Base-by-base conservation (phyloP, 1,284 basidiomycete genomes). In the Leccinum ponderosum region DNA sequence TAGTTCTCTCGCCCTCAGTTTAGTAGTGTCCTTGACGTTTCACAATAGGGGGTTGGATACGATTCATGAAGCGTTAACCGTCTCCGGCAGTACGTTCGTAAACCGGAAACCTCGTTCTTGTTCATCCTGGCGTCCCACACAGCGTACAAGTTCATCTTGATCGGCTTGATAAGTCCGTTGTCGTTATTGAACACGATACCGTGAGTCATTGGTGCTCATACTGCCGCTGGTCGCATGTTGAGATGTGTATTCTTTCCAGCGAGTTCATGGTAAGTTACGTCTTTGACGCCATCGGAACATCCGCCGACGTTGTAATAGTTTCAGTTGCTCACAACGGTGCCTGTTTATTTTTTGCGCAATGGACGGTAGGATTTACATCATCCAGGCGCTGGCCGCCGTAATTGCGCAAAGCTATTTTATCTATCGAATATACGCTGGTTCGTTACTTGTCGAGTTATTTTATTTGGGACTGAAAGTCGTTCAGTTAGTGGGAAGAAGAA, bases 131-230 rank as follows among this genome's bases (percentile, higher is more conserved):
- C 12, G 3, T 15, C 2, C 7, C 7, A 6, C 12, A 37, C n/a
- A 68, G 66, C 17, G 2, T 70, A 67, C 52, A 68, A 69, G 25
- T 59, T 52, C 42, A 53, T 69, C 2, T 29, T 65, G 20, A 48
- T 12, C 20, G 55, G 53, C 7, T 11, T 70, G 27, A 3, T 1
- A 14, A 17, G 54, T 47, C 55, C 53, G 22, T 42, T 14, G 1
- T 31, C 56, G 7, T 2, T 44, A 1, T 20, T 22, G 2, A 3
- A 20, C 1, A 25, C 3, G 3, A 6, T 8, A 31, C 48, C 56
- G 68, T 70, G 22, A 59, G 67, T 57, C 22, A 12, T 47, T 15
- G 33, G 29, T 4, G 15, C 14, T 52, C 20, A 11, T 6, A 6
- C 1, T 25, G 1, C 11, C 33, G 33, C 11, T 14, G 6, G 8